Base-by-base conservation (phyloP, 169 alveolate species). In the Amoebophrya sp. region DNA sequence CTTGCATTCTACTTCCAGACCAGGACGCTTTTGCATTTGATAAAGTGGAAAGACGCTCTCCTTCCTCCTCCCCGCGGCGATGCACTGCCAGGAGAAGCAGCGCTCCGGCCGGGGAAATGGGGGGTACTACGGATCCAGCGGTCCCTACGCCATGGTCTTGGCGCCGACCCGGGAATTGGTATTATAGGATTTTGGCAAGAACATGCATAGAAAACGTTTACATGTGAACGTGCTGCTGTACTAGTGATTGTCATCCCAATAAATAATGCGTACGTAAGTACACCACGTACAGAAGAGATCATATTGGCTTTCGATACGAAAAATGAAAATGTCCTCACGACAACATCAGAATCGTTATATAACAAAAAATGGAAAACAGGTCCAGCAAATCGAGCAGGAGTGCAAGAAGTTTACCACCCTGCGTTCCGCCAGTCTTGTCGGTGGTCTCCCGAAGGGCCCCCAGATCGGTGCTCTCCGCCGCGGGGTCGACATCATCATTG, bases 161-260 rank as follows among this genome's bases (percentile, higher is more conserved):
- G 99, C 99, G 32, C 99, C 99, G 0, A 98, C 99, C 0, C 95
- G 99, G 94, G 99, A 98, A 93, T 95, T 98, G 89, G 99, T 98
- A 2, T 97, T 96, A 25, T 66, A 7, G 83, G 83, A 25, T 7
- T 66, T n/a, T 66, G 7, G 2, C 35, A 3, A 66, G 2, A 3
- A 12, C 35, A 12, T 66, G 0, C 83, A 1, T 25, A n/a, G n/a
- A n/a, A n/a, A n/a, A n/a, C n/a, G n/a, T n/a, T n/a, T n/a, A n/a
- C n/a, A n/a, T n/a, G n/a, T n/a, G n/a, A n/a, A n/a, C n/a, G n/a
- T n/a, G n/a, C n/a, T n/a, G n/a, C n/a, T n/a, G n/a, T n/a, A n/a
- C n/a, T n/a, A n/a, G n/a, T n/a, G n/a, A n/a, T n/a, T n/a, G n/a
- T n/a, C n/a, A n/a, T n/a, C n/a, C n/a, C n/a, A n/a, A n/a, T n/a